These are phyloP conservation scores for Oryza glumipatula DNA, from an alignment of 176 grass and related monocot genomes.

Conservation along the genomic window DNA sequence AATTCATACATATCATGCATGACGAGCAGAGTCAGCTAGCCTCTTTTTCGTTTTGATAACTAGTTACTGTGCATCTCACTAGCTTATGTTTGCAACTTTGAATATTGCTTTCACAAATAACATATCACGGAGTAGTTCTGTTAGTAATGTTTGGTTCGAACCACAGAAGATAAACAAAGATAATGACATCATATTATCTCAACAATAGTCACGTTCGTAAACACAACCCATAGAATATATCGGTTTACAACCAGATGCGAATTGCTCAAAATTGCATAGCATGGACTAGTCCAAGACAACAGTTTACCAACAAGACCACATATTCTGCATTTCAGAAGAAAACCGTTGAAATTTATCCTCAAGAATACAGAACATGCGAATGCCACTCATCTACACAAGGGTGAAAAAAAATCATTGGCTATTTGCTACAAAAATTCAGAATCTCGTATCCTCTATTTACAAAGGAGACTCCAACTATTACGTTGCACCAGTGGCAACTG, in stretches of 20 bases:
- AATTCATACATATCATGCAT: too few species aligned
- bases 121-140: background rate
- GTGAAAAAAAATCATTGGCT: background rate
- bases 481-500: too few species aligned
- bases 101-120: background rate
- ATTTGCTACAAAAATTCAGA: conserved; percentile 14
- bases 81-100: background rate
- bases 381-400: background rate
- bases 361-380: background rate
- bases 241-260: background rate
- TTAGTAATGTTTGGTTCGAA: background rate
- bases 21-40: too few species aligned
- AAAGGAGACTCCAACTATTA: background rate
- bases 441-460: conserved; percentile 31
- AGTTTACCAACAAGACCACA: background rate
- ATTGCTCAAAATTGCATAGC: background rate
- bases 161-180: background rate
- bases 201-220: background rate
- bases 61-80: background rate
- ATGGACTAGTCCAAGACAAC: too few species aligned
- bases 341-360: background rate
- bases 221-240: background rate
- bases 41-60: background rate
- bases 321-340: background rate
- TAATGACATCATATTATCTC: background rate